Evolutionary conservation across 1,284 basidiomycete genomes (phyloP).

Genomic region (Pseudozyma sp.): DNA sequence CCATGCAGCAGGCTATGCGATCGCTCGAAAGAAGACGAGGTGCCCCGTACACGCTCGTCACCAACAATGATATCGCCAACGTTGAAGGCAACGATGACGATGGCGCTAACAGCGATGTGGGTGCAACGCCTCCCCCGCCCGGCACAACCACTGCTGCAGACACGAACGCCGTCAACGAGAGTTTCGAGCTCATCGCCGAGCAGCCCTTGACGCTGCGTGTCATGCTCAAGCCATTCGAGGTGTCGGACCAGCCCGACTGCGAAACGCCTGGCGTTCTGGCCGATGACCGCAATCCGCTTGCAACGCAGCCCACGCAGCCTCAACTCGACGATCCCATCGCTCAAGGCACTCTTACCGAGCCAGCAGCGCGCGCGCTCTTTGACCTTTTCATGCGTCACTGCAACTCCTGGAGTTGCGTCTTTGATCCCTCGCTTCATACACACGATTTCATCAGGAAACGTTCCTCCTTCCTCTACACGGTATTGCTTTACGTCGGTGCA

Average conservation of each 20-base stretch:
- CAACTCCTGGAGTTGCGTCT: constrained; percentile 39
- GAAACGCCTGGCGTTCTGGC: constrained; percentile 30
- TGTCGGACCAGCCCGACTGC: constrained; percentile 39
- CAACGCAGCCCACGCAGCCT: constrained; percentile 25
- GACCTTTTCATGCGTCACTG: constrained; percentile 44
- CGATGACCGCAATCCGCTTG: constrained; percentile 37
- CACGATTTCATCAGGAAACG: constrained; percentile 54
- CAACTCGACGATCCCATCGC: constrained; percentile 46
- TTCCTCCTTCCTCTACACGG: constrained; percentile 51
- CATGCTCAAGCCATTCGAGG: constrained; percentile 55
- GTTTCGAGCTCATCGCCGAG: constrained; percentile 51
- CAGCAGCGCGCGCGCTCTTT: constrained; percentile 44
- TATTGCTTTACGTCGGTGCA: constrained; percentile 43
- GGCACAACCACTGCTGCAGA: constrained; percentile 23
- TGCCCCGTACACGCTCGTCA: constrained; percentile 49
- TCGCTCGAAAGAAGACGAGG: constrained; percentile 40
- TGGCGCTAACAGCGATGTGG: constrained; percentile 21
- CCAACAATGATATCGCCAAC: constrained; percentile 38
- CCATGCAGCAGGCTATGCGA: constrained; percentile 51
- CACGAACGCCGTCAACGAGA: constrained; percentile 48
- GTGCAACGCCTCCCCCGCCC: constrained; percentile 30
- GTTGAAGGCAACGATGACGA: constrained; percentile 36
- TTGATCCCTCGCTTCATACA: constrained; percentile 43
- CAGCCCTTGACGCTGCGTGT: constrained; percentile 45
- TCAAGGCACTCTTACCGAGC: constrained; percentile 37